These are phyloP conservation scores for Tuber melanosporum DNA, from an alignment of 495 filamentous ascomycete species.

Conservation along the genomic window DNA sequence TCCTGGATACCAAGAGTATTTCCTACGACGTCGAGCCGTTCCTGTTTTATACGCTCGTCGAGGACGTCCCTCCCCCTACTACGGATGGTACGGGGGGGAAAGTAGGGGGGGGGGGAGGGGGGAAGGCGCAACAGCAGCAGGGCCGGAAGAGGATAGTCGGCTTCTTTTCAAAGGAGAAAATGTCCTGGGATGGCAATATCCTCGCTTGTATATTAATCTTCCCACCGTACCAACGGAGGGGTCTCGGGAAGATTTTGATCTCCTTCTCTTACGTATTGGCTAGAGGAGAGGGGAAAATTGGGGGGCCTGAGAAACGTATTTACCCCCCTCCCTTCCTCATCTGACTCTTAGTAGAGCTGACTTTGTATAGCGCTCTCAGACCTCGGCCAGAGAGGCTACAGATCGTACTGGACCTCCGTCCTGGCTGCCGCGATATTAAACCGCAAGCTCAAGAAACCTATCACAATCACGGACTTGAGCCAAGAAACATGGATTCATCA, in stretches of 20 bases:
- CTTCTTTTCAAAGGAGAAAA: conserved; percentile 97
- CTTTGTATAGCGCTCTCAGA: conserved; percentile 30
- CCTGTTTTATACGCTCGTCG: conserved; percentile 83
- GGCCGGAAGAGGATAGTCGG: conserved; percentile 59
- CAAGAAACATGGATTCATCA: conserved; percentile 35
- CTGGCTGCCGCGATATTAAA: conserved; percentile 23
- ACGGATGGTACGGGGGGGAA: background rate
- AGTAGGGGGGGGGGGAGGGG: background rate
- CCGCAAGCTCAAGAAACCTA: conserved; percentile 2
- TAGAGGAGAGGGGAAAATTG: conserved; percentile 73
- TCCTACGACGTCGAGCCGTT: conserved; percentile 96
- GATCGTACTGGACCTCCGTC: conserved; percentile 33
- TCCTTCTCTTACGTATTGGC: conserved; percentile 88
- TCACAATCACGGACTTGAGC: conserved; percentile 35
- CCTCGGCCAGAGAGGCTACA: conserved; percentile 36
- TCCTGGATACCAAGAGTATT: conserved; percentile 95
- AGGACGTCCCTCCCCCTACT: conserved; percentile 49
- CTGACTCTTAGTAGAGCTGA: background rate
- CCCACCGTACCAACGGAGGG: conserved; percentile 87
- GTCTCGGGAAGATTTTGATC: conserved; percentile 84
- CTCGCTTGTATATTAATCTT: conserved; percentile 95
- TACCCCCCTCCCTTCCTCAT: background rate
- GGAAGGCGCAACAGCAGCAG: conserved; percentile 9
- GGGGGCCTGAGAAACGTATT: conserved; percentile 72
- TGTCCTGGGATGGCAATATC: conserved; percentile 98